Conservation (phyloP, 352 stramenopile genomes). For the Elongisporangium prolatum region DNA sequence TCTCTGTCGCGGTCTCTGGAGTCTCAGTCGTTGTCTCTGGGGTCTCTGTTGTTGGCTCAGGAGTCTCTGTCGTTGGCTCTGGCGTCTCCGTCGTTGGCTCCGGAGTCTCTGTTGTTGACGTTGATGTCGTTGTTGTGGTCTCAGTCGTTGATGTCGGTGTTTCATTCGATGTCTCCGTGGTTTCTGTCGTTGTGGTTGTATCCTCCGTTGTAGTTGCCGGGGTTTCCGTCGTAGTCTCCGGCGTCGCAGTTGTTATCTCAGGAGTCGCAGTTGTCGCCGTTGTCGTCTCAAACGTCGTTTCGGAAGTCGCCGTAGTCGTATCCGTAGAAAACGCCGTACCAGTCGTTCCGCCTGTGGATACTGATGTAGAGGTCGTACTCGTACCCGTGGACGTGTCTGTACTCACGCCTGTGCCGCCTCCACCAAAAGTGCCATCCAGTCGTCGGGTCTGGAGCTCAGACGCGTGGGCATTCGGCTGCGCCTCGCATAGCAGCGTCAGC, state of each 20-base stretch:
- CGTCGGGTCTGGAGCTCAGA: background rate
- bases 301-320: background rate
- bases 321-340: too few relatives aligned
- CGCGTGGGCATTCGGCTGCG: background rate
- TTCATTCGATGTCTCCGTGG: too few relatives aligned
- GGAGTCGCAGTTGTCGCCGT: background rate
- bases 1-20: too few relatives aligned
- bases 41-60: background rate
- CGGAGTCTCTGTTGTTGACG: background rate
- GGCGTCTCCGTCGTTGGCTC: background rate
- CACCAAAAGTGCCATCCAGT: background rate
- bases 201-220: too few relatives aligned
- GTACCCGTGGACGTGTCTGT: background rate
- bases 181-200: too few relatives aligned
- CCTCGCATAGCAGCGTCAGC: background rate
- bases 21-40: background rate
- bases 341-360: background rate
- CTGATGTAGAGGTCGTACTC: background rate
- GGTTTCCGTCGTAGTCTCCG: too few relatives aligned
- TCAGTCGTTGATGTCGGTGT: too few relatives aligned
- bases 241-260: background rate
- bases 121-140: too few relatives aligned
- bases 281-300: background rate
- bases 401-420: background rate
- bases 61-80: background rate